Percentiles rank a stretch among this genome's conserved stretches.
phyloP scores from a whole-genome alignment of 2,329 filamentous ascomycete species.

The Trichoderma sp. region DNA sequence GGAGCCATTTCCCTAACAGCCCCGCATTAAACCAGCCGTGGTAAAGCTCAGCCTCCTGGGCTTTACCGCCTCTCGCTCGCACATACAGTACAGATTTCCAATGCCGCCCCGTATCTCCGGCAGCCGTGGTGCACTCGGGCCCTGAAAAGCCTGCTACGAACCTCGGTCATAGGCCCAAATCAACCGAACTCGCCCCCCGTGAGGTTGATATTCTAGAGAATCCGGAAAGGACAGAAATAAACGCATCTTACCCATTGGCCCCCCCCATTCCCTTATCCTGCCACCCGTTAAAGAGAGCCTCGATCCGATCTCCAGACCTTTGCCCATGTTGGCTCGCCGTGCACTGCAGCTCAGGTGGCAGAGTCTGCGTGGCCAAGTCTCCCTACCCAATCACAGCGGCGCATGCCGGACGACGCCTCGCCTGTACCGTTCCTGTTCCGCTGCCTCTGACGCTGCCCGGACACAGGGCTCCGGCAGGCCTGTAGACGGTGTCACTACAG shows the following conservation, averaged over 20 bases:
- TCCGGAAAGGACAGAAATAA: background rate
- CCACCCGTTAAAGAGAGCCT: background rate
- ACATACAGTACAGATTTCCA: background rate
- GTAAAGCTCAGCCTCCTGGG: background rate
- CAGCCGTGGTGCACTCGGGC: constrained; percentile 11
- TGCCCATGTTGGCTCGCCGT: constrained; percentile 9
- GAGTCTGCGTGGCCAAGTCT: constrained; percentile 23
- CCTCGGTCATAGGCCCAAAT: constrained; percentile 20
- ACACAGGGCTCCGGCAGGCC: background rate
- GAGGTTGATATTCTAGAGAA: background rate
- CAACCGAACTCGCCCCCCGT: constrained; percentile 4
- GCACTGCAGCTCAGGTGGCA: constrained; percentile 21
- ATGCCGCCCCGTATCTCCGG: constrained; percentile 8
- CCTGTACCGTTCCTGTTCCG: background rate
- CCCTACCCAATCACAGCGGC: constrained; percentile 25
- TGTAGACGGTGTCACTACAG: constrained; percentile 6
- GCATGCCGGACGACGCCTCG: constrained; percentile 2
- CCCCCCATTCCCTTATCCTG: background rate
- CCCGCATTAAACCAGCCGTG: constrained; percentile 2
- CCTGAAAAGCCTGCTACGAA: constrained; percentile 7
- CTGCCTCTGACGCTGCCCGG: background rate
- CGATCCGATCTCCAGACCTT: background rate
- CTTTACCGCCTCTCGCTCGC: constrained; percentile 4
- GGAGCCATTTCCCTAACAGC: background rate
- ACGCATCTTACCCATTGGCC: background rate